A percentile compares a stretch with the other conserved stretches of the same genome.
phyloP scores from a whole-genome alignment of 331 rosid genomes.

The Quercus phellos region DNA sequence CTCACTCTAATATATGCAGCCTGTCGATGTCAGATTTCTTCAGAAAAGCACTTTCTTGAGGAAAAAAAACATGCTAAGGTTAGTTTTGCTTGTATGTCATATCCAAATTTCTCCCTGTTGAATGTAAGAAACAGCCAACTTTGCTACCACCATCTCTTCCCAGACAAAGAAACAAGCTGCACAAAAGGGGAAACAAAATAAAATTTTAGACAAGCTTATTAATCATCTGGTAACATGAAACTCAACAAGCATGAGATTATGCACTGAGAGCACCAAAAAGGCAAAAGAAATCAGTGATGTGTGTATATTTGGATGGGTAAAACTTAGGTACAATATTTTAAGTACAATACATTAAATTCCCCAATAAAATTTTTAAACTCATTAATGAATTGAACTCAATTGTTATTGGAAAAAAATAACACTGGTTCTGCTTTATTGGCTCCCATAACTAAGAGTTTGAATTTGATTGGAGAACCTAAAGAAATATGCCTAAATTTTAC shows the following conservation, averaged over 20 bases:
- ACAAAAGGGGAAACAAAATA: not conserved
- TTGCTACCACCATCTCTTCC: constrained; percentile 35
- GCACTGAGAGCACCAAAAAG: not conserved
- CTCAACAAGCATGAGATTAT: not conserved
- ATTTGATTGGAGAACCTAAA: too few species aligned
- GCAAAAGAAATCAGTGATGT: not conserved
- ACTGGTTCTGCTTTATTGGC: too few species aligned
- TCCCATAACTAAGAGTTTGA: too few species aligned
- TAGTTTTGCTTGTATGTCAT: constrained; percentile 6
- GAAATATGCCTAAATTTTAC: too few species aligned
- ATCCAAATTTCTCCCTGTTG: constrained; percentile 15
- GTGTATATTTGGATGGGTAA: too few species aligned
- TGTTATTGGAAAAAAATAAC: too few species aligned
- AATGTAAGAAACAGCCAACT: constrained; percentile 10
- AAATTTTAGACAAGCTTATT: not conserved
- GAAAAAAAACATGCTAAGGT: not conserved
- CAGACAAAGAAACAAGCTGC: constrained; percentile 70
- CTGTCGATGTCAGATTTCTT: not conserved
- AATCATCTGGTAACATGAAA: not conserved
- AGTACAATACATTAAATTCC: too few species aligned
- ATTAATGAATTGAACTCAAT: too few species aligned
- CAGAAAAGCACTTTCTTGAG: not conserved
- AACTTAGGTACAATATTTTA: too few species aligned
- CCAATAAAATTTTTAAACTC: too few species aligned
- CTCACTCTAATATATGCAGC: constrained; percentile 6